Evolutionary conservation across 2,329 filamentous ascomycete genomes (phyloP).

Genomic region (Verticillium alfalfae): DNA sequence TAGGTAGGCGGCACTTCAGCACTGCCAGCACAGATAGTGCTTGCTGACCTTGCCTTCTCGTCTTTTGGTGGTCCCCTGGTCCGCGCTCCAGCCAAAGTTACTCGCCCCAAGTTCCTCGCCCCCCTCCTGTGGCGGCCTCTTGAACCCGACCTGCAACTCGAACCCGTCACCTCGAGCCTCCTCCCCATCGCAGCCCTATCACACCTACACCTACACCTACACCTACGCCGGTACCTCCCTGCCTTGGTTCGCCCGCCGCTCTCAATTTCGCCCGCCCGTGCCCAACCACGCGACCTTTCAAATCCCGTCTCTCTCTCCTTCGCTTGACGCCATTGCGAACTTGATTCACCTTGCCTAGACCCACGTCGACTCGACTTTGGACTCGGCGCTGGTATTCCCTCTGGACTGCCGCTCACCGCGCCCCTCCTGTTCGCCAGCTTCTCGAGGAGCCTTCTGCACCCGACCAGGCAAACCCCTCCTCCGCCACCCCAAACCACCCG

Average conservation of each 20-base stretch:
- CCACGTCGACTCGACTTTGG: slow-evolving; percentile 8
- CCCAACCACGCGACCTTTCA: slow-evolving; percentile 3
- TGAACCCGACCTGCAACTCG: slow-evolving; percentile 11
- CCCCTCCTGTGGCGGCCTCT: not conserved
- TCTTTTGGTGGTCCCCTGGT: not conserved
- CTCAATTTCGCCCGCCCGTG: slow-evolving; percentile 5
- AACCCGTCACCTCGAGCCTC: slow-evolving; percentile 10
- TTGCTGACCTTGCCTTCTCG: not conserved
- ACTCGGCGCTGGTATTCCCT: slow-evolving; percentile 8
- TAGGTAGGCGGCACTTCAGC: not conserved
- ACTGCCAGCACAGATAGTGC: not conserved
- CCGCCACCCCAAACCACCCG: slow-evolving; percentile 11
- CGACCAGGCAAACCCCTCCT: not conserved
- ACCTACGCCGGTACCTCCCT: slow-evolving; percentile 3
- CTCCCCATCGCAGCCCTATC: slow-evolving; percentile 20
- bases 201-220: slow-evolving; percentile 13
- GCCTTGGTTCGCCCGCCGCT: slow-evolving; percentile 4
- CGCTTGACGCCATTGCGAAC: not conserved
- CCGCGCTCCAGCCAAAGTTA: not conserved
- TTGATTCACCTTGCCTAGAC: slow-evolving; percentile 6
- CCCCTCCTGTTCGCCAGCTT: slow-evolving; percentile 3
- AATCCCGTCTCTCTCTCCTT: not conserved
- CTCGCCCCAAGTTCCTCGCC: not conserved
- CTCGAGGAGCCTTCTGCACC: not conserved
- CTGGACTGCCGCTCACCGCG: slow-evolving; percentile 7